Conservation (phyloP, 768 basidiomycete species). For the Clathrus columnatus region DNA sequence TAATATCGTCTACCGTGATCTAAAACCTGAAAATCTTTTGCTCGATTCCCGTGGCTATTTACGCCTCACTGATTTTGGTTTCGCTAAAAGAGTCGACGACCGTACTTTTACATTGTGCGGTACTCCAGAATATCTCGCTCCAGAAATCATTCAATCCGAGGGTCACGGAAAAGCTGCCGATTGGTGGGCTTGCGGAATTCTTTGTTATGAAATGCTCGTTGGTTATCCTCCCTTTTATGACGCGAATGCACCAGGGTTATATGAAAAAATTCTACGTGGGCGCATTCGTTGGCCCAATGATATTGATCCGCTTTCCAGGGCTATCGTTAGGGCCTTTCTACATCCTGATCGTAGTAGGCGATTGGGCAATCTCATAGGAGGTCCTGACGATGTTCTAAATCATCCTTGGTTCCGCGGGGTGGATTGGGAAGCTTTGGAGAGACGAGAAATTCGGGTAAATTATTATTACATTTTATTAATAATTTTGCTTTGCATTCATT, state of each 20-base stretch:
- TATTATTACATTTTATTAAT: neutral
- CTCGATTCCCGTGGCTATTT: constrained; percentile 90
- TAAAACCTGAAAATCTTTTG: constrained; percentile 98
- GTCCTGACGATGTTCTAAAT: constrained; percentile 81
- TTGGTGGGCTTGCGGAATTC: constrained; percentile 98
- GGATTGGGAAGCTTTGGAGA: constrained; percentile 83
- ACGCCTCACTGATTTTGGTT: constrained; percentile 95
- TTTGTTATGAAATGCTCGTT: constrained; percentile 98
- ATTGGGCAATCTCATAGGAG: constrained; percentile 87
- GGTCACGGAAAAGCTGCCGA: constrained; percentile 98
- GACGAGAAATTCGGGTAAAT: constrained; percentile 75
- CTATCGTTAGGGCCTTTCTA: constrained; percentile 81
- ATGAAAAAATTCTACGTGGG: constrained; percentile 91
- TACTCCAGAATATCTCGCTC: constrained; percentile 93
- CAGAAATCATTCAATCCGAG: constrained; percentile 95
- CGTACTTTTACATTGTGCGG: constrained; percentile 97
- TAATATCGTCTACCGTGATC: constrained; percentile 97
- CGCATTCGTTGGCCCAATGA: constrained; percentile 85
- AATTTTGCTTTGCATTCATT: neutral
- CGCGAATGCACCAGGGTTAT: constrained; percentile 95
- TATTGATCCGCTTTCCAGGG: constrained; percentile 83
- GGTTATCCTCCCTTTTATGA: constrained; percentile 99
- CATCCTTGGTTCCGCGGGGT: constrained; percentile 96
- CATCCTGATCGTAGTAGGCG: constrained; percentile 89
- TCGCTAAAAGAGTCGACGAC: constrained; percentile 95